Evolutionary conservation across 352 stramenopile genomes (phyloP), one percentile per base, ranked within the genome.

Genomic region (Phytophthora nicotianae): DNA sequence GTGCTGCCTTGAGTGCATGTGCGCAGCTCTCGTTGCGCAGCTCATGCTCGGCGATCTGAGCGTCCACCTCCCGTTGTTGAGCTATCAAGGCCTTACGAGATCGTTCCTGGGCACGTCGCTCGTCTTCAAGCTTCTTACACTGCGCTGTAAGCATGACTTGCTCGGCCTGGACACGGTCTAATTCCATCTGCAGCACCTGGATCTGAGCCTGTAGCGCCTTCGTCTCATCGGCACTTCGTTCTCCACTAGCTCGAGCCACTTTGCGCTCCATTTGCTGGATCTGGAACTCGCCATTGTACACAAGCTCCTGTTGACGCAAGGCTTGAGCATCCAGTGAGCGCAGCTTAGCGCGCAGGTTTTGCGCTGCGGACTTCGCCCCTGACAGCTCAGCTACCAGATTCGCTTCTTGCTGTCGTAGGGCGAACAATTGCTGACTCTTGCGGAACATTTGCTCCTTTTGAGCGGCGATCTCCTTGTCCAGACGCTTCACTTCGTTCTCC

Each of bases 211-310:
- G 86, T 6, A 99, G 81, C 21, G 89, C 74, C 37, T 92, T 88
- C 46, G 97, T 98, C 66, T 99, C 96, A 49, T 98, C 96, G 37
- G 96, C 94, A 29, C 85, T 97, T 20, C 95, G 85, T 65, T 98
- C 92, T 5, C 96, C 96, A 33, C 94, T 95, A 46, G 91, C 95
- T 29, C 93, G 86, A 23, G 94, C 88, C 20, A 98, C 89, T 60
- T 98, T 98, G 42, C 91, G 86, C 74, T 98, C 94, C 80, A 98
- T 98, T 68, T 98, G 91, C 68, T 98, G 93, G 59, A 98, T 98
- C 76, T 98, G 91, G 71, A 98, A 98, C 73, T 98, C 96, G 46
- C 93, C 93, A 68, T 97, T 98, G 71, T 98, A 98, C 50, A 98
- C 77, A 7, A 98, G 77, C 74, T 98, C 96, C 58, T 98, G 86